phyloP scores from a whole-genome alignment of 2,329 filamentous ascomycete genomes.

The Sporothrix phasma region DNA sequence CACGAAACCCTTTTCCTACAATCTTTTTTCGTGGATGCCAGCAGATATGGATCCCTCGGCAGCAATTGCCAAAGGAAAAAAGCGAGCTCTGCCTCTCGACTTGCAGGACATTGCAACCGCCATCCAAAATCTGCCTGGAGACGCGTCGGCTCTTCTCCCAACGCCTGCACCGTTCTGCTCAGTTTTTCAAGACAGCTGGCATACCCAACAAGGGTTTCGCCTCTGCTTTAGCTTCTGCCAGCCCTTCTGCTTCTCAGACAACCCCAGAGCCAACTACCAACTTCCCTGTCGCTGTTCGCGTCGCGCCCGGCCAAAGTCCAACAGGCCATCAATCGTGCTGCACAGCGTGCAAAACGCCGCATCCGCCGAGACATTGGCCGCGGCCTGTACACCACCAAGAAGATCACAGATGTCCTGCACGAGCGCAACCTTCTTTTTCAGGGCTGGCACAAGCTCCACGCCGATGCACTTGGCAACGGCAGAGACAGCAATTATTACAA shows the following conservation, averaged over 20 bases:
- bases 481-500: neutral
- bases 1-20: neutral
- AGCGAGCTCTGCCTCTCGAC: neutral
- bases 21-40: neutral
- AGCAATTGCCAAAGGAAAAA: neutral
- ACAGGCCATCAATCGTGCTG: constrained; percentile 3
- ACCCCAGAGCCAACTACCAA: neutral
- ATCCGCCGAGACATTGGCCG: neutral
- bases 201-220: neutral
- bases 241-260: neutral
- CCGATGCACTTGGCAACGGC: neutral
- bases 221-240: neutral
- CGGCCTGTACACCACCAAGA: neutral
- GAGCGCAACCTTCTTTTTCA: neutral
- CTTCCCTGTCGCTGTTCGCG: neutral
- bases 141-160: constrained; percentile 2
- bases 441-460: neutral
- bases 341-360: neutral
- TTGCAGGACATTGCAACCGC: constrained; percentile 7
- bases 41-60: neutral
- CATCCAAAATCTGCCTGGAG: constrained; percentile 2
- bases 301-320: neutral
- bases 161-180: neutral
- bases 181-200: neutral
- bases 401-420: neutral